Evolutionary conservation across 2,329 filamentous ascomycete species (phyloP).

Genomic region (Fusarium buxicola): DNA sequence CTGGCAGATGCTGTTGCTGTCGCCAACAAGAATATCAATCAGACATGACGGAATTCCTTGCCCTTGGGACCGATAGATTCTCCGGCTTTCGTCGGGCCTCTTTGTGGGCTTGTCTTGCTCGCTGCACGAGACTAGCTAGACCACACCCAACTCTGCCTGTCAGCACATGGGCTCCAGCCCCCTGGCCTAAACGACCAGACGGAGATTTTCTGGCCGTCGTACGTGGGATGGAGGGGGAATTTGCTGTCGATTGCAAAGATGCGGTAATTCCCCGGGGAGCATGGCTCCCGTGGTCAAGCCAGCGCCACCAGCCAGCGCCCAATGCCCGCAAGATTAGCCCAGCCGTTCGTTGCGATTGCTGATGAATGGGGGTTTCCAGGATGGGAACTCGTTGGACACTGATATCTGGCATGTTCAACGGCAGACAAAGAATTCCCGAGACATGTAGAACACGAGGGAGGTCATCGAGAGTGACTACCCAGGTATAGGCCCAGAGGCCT

Average conservation of each 20-base stretch:
- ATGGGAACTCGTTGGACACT: constrained; percentile 14
- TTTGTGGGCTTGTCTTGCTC: constrained; percentile 27
- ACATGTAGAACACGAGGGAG: constrained; percentile 36
- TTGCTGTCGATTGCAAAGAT: constrained; percentile 6
- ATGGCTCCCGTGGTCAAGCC: constrained; percentile 8
- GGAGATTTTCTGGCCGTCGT: constrained; percentile 29
- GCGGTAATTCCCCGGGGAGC: constrained; percentile 7
- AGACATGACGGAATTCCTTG: constrained; percentile 28
- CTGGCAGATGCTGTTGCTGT: constrained; percentile 22
- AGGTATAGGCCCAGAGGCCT: constrained; percentile 41
- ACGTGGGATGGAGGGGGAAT: constrained; percentile 9
- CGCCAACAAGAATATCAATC: constrained; percentile 14
- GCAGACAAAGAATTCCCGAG: constrained; percentile 33
- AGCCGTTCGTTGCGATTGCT: neutral
- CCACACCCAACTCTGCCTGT: constrained; percentile 24
- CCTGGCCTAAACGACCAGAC: constrained; percentile 29
- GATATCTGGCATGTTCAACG: constrained; percentile 26
- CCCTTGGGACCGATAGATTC: constrained; percentile 29
- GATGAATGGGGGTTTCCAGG: neutral
- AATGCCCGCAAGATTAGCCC: constrained; percentile 1
- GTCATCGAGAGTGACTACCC: constrained; percentile 21
- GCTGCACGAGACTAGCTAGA: constrained; percentile 39
- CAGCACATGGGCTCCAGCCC: constrained; percentile 7
- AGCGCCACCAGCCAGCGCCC: neutral
- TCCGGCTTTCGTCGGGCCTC: constrained; percentile 24